Percentiles rank a stretch among this genome's conserved stretches.
phyloP scores from a whole-genome alignment of 352 stramenopile genomes.

The Phytophthora tentaculata region DNA sequence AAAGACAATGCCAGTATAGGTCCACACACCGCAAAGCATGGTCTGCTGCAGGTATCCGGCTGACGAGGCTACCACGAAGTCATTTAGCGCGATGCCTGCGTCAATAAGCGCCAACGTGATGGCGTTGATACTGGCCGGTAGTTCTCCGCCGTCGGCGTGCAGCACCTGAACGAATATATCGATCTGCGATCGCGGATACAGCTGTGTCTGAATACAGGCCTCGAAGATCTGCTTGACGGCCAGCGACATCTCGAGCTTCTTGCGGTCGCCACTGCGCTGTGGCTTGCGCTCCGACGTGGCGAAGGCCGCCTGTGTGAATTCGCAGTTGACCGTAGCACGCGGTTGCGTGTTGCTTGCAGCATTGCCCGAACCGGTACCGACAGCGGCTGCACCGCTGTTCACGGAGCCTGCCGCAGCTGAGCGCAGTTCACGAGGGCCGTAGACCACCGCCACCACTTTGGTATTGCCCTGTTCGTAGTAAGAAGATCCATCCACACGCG shows the following conservation, averaged over 20 bases:
- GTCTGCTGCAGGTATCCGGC: conserved; percentile 92
- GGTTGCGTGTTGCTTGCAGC: conserved; percentile 74
- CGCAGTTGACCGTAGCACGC: conserved; percentile 77
- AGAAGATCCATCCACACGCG: conserved; percentile 85
- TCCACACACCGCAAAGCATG: conserved; percentile 73
- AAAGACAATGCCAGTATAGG: background rate
- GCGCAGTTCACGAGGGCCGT: conserved; percentile 86
- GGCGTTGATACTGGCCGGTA: conserved; percentile 91
- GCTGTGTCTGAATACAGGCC: conserved; percentile 89
- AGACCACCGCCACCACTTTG: conserved; percentile 90
- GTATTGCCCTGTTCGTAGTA: conserved; percentile 92
- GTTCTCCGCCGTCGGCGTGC: conserved; percentile 88
- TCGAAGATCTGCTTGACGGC: conserved; percentile 93
- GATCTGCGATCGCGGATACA: conserved; percentile 93
- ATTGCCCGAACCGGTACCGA: conserved; percentile 68
- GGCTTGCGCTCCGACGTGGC: conserved; percentile 86
- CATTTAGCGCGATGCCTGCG: conserved; percentile 91
- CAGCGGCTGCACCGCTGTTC: conserved; percentile 40
- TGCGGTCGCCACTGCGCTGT: conserved; percentile 82
- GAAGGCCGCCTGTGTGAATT: conserved; percentile 90
- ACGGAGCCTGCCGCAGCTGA: conserved; percentile 38
- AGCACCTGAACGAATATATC: conserved; percentile 94
- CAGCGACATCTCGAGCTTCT: conserved; percentile 88
- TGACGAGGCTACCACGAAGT: conserved; percentile 91
- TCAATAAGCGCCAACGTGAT: conserved; percentile 92